These are phyloP conservation scores for Cladophialophora chaetospira DNA, from an alignment of 2,329 filamentous ascomycete species.

Conservation along the genomic window DNA sequence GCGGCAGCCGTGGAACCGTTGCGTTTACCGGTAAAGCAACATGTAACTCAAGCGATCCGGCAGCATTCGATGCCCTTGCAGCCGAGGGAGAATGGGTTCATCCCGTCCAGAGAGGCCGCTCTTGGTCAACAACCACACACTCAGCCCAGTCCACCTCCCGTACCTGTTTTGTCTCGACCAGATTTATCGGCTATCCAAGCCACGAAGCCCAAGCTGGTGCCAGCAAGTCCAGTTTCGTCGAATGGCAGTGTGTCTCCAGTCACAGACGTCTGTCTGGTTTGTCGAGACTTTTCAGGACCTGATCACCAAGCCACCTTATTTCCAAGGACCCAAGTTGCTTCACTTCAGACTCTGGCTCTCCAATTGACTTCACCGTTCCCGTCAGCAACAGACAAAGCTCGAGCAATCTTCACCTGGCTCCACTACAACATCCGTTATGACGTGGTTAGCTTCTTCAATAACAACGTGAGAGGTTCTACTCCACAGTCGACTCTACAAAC, in stretches of 20 bases:
- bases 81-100: not conserved
- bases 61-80: not conserved
- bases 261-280: constrained; percentile 66
- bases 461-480: constrained; percentile 65
- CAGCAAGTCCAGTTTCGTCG: not conserved
- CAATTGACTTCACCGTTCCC: constrained; percentile 77
- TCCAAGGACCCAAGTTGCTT: constrained; percentile 71
- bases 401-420: constrained; percentile 91
- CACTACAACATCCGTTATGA: constrained; percentile 94
- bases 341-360: constrained; percentile 73
- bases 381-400: constrained; percentile 85
- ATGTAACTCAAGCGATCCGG: not conserved
- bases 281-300: constrained; percentile 82
- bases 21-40: not conserved
- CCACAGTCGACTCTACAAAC: constrained; percentile 72
- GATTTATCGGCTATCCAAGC: constrained; percentile 59
- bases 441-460: constrained; percentile 73
- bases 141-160: constrained; percentile 45
- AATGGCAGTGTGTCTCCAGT: constrained; percentile 29
- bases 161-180: constrained; percentile 59
- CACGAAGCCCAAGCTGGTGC: constrained; percentile 49
- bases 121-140: constrained; percentile 1
- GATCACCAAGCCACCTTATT: constrained; percentile 78
- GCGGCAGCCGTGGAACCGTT: constrained; percentile 24
- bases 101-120: constrained; percentile 1